Base-by-base conservation (phyloP, 2,329 filamentous ascomycete genomes). In the Penicillium sp. region DNA sequence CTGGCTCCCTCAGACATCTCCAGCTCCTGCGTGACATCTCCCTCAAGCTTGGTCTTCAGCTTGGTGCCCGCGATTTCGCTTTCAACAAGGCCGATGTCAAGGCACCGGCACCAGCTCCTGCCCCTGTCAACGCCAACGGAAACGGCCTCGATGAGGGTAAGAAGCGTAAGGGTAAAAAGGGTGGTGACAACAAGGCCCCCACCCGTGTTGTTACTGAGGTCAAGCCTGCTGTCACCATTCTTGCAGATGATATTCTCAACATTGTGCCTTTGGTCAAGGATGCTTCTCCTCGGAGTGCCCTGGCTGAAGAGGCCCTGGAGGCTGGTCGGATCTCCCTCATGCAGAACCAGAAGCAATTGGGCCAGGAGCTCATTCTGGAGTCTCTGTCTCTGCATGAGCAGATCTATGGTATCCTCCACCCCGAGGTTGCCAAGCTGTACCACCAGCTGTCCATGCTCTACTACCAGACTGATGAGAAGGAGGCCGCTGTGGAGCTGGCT, bases 391-490 rank as follows among this genome's bases (percentile, higher is more conserved):
- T 99, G 42, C 93, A 99, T 69, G 94, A 99, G 80, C 94, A 99
- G 75, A 97, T 99, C 64, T 99, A 99, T 69, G 94, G 94, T 57
- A 95, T 97, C 54, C 82, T 99, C 25, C 94, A 99, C 72, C 92
- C 94, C 1, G 94, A 99, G 76, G 93, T 97, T 56, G 94, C 93
- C 45, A 87, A 92, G 61, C 89, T 96, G 26, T 99, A 99, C 80
- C 93, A 96, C 75, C 92, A 89, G 50, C 77, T 99, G 44, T 96
- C 94, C 2, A 96, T 96, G 81, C 83, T 97, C 53, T 97, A 97
- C 79, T 97, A 95, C 76, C 90, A 95, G 73, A 84, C 96, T n/a
- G 94, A 97, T 52, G 94, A 99, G 79, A 97, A 97, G 81, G 90
- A 92, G 35, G 90, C 91, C 9, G 94, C 94, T 23, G 89, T 97